Percentiles rank a stretch among this genome's conserved stretches.
Evolutionary conservation across 2,329 filamentous ascomycete species (phyloP).

Genomic region (Dothistroma septosporum): DNA sequence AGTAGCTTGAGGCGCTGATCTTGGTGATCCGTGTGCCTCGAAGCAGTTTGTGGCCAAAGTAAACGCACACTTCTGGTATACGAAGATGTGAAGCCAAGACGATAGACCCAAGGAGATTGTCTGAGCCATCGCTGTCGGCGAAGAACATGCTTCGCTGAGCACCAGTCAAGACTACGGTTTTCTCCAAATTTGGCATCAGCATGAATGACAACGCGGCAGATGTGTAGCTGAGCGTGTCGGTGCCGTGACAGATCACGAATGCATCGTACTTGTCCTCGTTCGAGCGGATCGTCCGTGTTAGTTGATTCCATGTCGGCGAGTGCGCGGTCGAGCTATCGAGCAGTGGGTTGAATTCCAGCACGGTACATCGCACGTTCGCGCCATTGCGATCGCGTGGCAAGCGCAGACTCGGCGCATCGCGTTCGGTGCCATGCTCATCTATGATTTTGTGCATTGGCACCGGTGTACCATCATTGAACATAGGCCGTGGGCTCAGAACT

Average conservation of each 20-base stretch:
- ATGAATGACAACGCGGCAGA: conserved; percentile 90
- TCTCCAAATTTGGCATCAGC: conserved; percentile 76
- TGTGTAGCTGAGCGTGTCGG: conserved; percentile 82
- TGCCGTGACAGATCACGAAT: conserved; percentile 87
- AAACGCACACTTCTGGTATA: conserved; percentile 88
- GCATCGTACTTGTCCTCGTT: conserved; percentile 89
- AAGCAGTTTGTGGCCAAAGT: conserved; percentile 89
- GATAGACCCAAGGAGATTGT: conserved; percentile 82
- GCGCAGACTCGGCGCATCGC: conserved; percentile 61
- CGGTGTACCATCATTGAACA: conserved; percentile 74
- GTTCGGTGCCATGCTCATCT: conserved; percentile 24
- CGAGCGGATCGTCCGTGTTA: conserved; percentile 70
- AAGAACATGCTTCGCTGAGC: conserved; percentile 76
- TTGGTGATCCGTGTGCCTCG: conserved; percentile 86
- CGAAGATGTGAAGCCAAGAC: conserved; percentile 90
- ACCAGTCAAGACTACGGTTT: conserved; percentile 79
- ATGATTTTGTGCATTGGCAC: conserved; percentile 26
- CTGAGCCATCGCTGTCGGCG: conserved; percentile 84
- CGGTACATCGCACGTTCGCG: conserved; percentile 75
- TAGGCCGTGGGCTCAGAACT: conserved; percentile 75
- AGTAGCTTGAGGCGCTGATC: conserved; percentile 78
- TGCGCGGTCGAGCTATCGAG: conserved; percentile 90
- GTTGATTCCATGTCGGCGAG: conserved; percentile 78
- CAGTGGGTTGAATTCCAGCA: conserved; percentile 77
- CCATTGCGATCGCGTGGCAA: conserved; percentile 78